phyloP scores from a whole-genome alignment of 495 filamentous ascomycete species.

The Penicillium pancosmium region DNA sequence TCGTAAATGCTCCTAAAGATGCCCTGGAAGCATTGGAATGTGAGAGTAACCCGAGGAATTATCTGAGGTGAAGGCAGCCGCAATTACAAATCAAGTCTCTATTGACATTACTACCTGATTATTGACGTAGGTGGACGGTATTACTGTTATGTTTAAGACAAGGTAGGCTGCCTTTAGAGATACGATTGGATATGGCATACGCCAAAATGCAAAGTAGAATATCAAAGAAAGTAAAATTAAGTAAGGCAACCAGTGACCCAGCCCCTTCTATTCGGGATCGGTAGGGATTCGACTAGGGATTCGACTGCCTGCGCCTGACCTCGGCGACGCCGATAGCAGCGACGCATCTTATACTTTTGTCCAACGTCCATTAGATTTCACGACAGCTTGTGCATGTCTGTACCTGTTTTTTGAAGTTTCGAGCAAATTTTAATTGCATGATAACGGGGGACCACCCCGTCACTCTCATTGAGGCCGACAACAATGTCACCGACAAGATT shows the following conservation, averaged over 20 bases:
- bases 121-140: not conserved
- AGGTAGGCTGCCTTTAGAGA: not conserved
- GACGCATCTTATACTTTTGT: not conserved
- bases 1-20: no score
- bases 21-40: no score
- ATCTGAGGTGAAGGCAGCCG: not conserved
- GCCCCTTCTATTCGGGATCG: not conserved
- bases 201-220: not conserved
- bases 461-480: not conserved
- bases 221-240: not conserved
- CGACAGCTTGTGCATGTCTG: not conserved
- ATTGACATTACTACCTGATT: not conserved
- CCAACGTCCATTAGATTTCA: not conserved
- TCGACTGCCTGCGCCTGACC: not conserved
- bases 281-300: not conserved
- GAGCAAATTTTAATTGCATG: not conserved
- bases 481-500: not conserved
- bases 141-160: not conserved
- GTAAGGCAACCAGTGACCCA: not conserved
- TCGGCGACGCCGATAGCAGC: conserved; percentile 1
- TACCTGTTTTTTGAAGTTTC: not conserved
- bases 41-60: not conserved
- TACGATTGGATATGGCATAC: not conserved
- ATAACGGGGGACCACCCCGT: not conserved
- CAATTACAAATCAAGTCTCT: not conserved